Percentiles rank a stretch among this genome's conserved stretches.
Evolutionary conservation across 352 stramenopile genomes (phyloP).

Genomic region (Phytophthora tentaculata): DNA sequence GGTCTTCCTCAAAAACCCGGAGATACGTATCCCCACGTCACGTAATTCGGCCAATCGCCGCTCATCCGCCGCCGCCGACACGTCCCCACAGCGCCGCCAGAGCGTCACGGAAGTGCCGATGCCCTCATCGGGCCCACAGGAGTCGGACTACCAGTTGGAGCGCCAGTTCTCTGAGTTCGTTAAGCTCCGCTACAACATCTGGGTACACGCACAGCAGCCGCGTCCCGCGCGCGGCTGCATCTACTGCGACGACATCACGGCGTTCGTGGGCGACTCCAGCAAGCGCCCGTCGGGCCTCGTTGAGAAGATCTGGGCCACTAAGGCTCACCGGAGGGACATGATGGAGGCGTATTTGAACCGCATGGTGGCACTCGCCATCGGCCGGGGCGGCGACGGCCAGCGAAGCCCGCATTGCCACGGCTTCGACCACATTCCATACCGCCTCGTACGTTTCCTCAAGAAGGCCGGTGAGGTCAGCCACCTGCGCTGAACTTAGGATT

Average conservation of each 20-base stretch:
- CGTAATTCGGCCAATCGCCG: conserved; percentile 32
- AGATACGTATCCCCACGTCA: conserved; percentile 53
- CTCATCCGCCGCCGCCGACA: conserved; percentile 32
- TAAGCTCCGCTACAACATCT: conserved; percentile 49
- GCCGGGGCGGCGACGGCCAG: conserved; percentile 37
- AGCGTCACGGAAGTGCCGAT: conserved; percentile 17
- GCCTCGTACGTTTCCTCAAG: conserved; percentile 45
- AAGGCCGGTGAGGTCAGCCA: conserved; percentile 35
- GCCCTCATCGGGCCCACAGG: conserved; percentile 1
- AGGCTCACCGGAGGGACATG: conserved; percentile 36
- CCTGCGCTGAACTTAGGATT: conserved; percentile 21
- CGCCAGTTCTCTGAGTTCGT: conserved; percentile 46
- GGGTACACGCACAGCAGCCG: conserved; percentile 49
- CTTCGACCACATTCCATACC: conserved; percentile 49
- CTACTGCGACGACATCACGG: conserved; percentile 48
- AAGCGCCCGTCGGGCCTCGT: conserved; percentile 34
- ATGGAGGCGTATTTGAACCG: conserved; percentile 44
- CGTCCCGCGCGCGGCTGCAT: conserved; percentile 35
- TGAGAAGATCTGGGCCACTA: conserved; percentile 40
- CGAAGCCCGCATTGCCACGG: conserved; percentile 42
- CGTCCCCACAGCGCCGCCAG: conserved; percentile 6
- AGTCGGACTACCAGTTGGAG: conserved; percentile 50
- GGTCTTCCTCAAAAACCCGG: conserved; percentile 51
- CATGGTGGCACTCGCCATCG: conserved; percentile 42
- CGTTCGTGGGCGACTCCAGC: conserved; percentile 38